Conservation (phyloP, 2,329 filamentous ascomycete species). For the Parafenestella ontariensis region DNA sequence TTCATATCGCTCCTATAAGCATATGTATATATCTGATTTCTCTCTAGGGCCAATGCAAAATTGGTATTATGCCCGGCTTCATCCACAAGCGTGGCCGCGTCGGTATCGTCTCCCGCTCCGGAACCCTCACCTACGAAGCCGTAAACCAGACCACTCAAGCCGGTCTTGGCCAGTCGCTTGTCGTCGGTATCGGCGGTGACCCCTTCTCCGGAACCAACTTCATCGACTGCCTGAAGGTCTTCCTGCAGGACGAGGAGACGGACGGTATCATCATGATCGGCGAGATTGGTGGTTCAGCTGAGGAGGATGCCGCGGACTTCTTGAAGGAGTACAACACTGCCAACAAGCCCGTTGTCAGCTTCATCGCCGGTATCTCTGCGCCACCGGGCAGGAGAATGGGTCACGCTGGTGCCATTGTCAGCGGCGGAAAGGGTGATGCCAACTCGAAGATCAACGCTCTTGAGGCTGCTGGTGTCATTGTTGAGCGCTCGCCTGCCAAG, state of each 20-base stretch:
- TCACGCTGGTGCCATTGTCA: conserved; percentile 97
- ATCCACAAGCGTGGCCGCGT: conserved; percentile 99
- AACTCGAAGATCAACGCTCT: conserved; percentile 98
- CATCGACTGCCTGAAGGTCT: conserved; percentile 98
- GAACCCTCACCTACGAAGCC: conserved; percentile 98
- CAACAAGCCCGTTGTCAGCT: conserved; percentile 96
- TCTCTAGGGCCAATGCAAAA: conserved; percentile 92
- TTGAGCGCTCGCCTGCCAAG: conserved; percentile 81
- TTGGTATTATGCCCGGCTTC: conserved; percentile 99
- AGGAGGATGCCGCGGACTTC: conserved; percentile 98
- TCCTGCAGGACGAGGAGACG: conserved; percentile 93
- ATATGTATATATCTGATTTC: conserved; percentile 19
- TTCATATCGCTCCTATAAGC: conserved; percentile 8
- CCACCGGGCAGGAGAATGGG: conserved; percentile 97
- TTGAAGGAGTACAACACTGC: conserved; percentile 88
- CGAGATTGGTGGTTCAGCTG: conserved; percentile 95
- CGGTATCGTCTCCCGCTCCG: conserved; percentile 97
- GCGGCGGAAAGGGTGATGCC: conserved; percentile 95
- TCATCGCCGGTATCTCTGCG: conserved; percentile 98
- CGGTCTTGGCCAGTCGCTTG: conserved; percentile 95
- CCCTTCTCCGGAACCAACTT: conserved; percentile 99
- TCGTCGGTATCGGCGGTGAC: conserved; percentile 97
- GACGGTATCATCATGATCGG: conserved; percentile 99
- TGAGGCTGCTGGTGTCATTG: conserved; percentile 90
- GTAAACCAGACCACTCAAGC: conserved; percentile 99